Evolutionary conservation across 805 yeast species (phyloP), one percentile per base, ranked within the genome.

Genomic region (Lachancea fermentati): DNA sequence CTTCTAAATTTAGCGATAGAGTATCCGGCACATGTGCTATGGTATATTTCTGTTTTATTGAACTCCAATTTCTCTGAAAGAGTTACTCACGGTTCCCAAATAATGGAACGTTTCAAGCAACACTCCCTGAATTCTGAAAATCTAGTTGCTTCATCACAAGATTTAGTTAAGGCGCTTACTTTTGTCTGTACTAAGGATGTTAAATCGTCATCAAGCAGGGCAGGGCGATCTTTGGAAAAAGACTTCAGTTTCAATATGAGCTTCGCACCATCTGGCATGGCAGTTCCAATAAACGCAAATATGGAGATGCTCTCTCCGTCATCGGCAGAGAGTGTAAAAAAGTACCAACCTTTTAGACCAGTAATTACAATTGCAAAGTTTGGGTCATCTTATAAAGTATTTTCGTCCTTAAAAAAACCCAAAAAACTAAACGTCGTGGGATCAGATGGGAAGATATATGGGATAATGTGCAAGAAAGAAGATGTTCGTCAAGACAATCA

Each of bases 401-500:
- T 88, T 62, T 67, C 78, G 17, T 91, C 97, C 0, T 70, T 93
- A 63, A 97, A 89, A 60, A 79, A 76, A 64, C 99, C 98, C 0
- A 76, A 86, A 50, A 80, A 85, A 48, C 66, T 93, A 6, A 76
- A 76, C 11, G 66, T 91, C 2, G 61, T 76, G 30, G 98, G 97
- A 0, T 77, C 85, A 2, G 85, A 91, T 62, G 89, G 91, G 6
- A 63, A 65, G n/a, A 60, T 67, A 1, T 89, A 89, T 57, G 74
- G 81, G 14, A 71, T 93, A 12, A 71, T 93, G 65, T 81, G 95
- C 51, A 93, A 93, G 56, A 75, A 79, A 46, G 99, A 93, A 62
- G 98, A 93, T 65, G 80, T 94, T 14, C 68, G 97, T 48, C 94
- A 94, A 55, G 99, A 94, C 67, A 93, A 96, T 3, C 84, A 95